phyloP scores from a whole-genome alignment of 2,329 filamentous ascomycete genomes.

The Mariannaea sp. region DNA sequence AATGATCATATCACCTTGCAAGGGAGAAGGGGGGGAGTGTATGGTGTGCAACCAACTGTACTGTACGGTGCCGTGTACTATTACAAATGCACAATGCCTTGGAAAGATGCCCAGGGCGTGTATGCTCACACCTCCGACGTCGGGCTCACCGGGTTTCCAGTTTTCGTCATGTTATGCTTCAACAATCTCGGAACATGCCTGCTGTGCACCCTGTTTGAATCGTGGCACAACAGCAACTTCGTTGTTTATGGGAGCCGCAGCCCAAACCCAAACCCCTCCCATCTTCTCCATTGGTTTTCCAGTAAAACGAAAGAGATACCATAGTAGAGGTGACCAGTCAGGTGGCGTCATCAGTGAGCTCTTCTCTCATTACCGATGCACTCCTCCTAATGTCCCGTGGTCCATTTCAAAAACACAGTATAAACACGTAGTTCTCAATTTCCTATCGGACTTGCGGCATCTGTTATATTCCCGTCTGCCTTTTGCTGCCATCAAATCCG shows the following conservation, averaged over 20 bases:
- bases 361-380: neutral
- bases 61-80: no score
- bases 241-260: neutral
- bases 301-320: neutral
- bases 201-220: neutral
- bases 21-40: neutral
- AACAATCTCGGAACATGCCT: slow-evolving; percentile 17
- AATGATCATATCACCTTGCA: slow-evolving; percentile 24
- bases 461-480: neutral
- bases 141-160: slow-evolving; percentile 5
- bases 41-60: neutral
- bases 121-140: slow-evolving; percentile 32
- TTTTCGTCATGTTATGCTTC: slow-evolving; percentile 20
- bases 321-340: neutral
- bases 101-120: neutral
- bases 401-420: neutral
- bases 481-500: slow-evolving; percentile 7
- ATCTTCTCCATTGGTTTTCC: neutral
- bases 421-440: no score
- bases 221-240: slow-evolving; percentile 7
- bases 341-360: slow-evolving; percentile 8
- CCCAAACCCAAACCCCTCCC: neutral
- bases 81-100: no score
- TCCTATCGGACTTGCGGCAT: no score
- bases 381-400: neutral